Evolutionary conservation across 2,329 filamentous ascomycete species (phyloP), one percentile per base, ranked within the genome.

Genomic region (Pseudocercospora macadamiae): DNA sequence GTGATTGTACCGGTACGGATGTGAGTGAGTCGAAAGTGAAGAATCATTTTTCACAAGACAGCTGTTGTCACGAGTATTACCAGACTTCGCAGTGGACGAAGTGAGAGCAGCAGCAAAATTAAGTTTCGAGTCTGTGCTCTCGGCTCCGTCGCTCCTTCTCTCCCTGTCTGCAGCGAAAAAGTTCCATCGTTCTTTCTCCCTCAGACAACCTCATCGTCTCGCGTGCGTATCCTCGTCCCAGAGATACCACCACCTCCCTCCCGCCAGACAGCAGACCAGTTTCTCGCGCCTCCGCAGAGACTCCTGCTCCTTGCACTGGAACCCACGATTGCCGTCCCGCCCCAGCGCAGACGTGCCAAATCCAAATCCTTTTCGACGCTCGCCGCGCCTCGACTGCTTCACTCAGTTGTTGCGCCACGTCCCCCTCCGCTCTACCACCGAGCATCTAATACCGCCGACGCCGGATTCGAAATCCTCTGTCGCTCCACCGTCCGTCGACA

Each of bases 361-460:
- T 21, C 10, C 19, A n/a, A n/a, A n/a, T n/a, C 19, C 14, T 16
- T 19, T 18, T 19, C 16, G 21, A 19, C 21, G 12, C 14, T 21
- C 32, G 37, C 54, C 54, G 52, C 52, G 52, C 51, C 51, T 32
- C 51, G 47, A 51, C 28, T 21, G 23, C 26, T 14, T n/a, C 23
- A 14, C 18, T 34, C 26, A 32, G 26, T 32, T 12, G n/a, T 32
- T 32, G 26, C 26, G 47, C 47, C 47, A 25, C 28, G n/a, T n/a
- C 36, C 44, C 47, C 18, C 58, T 55, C 58, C 61, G 48, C 58
- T 61, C 59, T 21, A 14, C 32, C 48, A 25, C 19, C 52, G 44
- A 47, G 51, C 54, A 63, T 30, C 45, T 58, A 54, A 54, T 57
- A 48, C 32, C 49, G 30, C 23, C 16, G 32, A 42, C 49, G 23